Conservation (phyloP, 495 filamentous ascomycete genomes). For the Lasiosphaeriaceae sp. region DNA sequence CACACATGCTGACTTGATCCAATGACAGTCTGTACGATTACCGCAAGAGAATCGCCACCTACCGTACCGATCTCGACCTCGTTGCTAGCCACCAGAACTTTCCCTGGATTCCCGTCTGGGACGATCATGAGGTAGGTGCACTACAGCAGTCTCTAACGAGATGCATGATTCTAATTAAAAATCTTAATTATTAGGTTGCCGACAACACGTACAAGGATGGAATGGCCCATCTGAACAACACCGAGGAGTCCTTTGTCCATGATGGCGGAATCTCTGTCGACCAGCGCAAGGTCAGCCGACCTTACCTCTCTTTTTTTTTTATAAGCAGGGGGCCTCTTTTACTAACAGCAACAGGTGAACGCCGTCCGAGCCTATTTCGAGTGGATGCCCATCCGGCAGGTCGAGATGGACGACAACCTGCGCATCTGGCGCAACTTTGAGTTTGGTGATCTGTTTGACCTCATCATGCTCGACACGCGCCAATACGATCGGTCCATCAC, state of each 20-base stretch:
- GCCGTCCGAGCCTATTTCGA: conserved; percentile 70
- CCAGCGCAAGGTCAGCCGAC: conserved; percentile 62
- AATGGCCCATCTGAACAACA: conserved; percentile 52
- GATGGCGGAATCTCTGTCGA: conserved; percentile 60
- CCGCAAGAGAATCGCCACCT: conserved; percentile 54
- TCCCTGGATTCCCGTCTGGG: conserved; percentile 69
- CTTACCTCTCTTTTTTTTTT: too few species aligned
- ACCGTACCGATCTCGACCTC: conserved; percentile 61
- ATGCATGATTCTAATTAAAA: not conserved
- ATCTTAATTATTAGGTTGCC: conserved; percentile 49
- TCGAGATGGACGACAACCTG: conserved; percentile 67
- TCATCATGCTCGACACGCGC: conserved; percentile 67
- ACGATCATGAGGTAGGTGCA: conserved; percentile 50
- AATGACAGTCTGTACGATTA: conserved; percentile 53
- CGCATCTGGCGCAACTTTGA: conserved; percentile 66
- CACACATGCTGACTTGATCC: conserved; percentile 17
- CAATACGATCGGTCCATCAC: conserved; percentile 61
- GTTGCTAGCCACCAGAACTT: conserved; percentile 53
- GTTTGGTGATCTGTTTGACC: conserved; percentile 60
- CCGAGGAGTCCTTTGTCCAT: conserved; percentile 55
- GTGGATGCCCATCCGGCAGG: conserved; percentile 61
- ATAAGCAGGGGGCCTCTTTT: too few species aligned
- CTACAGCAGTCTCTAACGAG: not conserved
- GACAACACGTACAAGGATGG: conserved; percentile 62
- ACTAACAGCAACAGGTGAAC: too few species aligned